Base-by-base conservation (phyloP, 305 asterid genomes). In the Rubia balearica region DNA sequence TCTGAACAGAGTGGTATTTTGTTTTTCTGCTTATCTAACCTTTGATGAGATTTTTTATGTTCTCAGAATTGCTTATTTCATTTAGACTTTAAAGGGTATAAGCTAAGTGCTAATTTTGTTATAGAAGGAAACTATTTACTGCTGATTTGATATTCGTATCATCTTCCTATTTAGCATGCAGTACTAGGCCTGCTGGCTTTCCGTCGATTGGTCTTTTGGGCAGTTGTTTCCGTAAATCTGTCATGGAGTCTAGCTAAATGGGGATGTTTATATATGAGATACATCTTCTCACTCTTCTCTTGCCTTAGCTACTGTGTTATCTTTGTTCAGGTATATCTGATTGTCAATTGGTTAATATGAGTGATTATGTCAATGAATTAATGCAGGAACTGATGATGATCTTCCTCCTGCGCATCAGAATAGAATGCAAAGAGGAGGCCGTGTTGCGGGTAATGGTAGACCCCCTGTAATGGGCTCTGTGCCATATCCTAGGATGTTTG, bases 301-400 rank as follows among this genome's bases (percentile, higher is more conserved):
- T 71, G 55, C 33, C 46, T 14, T 19, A 36, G 64, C 21, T 22
- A 36, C 43, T 45, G 7, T 16, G 24, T 68, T 12, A 68, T 48
- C 16, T n/a, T 6, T 68, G 1, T 27, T 33, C 61, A 48, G 60
- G 53, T 4, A 60, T 57, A 24, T 5, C 16, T 70, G 64, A 27
- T 24, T 41, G 42, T 19, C 40, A 62, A 57, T 36, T 49, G 36
- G n/a, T 49, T 71, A 48, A 38, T 27, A 21, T 70, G 43, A 46
- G 46, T 53, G 73, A 69, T 68, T 74, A 24, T 65, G 72, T 68
- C 48, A 17, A 56, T 71, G 36, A 30, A 45, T 72, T 80, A 72
- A 73, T 82, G 72, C 87, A 88, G 96, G 93, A 69, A 88, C 92
- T 22, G 96, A 91, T 75, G 95, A 91, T 78, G 96, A 88, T 81